A percentile compares a stretch with the other conserved stretches of the same genome.
Evolutionary conservation across 2,329 filamentous ascomycete species (phyloP).

Genomic region (Monosporascus sp.): DNA sequence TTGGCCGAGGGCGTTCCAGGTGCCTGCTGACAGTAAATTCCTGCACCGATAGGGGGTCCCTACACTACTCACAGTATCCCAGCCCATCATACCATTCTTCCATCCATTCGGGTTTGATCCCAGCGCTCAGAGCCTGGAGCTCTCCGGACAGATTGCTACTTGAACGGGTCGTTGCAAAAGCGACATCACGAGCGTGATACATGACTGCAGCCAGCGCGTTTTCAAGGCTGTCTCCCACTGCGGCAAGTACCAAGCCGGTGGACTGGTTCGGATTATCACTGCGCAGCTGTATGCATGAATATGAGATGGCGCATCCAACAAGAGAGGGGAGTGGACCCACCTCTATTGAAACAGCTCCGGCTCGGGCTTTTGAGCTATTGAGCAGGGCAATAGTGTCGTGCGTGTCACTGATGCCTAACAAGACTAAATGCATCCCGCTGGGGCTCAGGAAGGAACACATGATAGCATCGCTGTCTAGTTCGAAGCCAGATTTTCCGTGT

Average conservation of each 20-base stretch:
- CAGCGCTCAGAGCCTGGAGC: conserved; percentile 38
- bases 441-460: conserved; percentile 70
- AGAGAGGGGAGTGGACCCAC: conserved; percentile 36
- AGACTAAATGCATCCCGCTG: conserved; percentile 68
- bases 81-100: conserved; percentile 90
- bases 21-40: conserved; percentile 43
- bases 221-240: conserved; percentile 68
- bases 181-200: conserved; percentile 74
- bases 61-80: conserved; percentile 63
- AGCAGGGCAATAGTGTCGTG: conserved; percentile 67
- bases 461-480: conserved; percentile 71
- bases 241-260: conserved; percentile 60
- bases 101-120: conserved; percentile 61
- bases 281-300: conserved; percentile 36
- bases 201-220: conserved; percentile 73
- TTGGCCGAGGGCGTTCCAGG: conserved; percentile 91
- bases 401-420: conserved; percentile 73
- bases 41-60: not conserved
- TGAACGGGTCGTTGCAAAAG: conserved; percentile 40
- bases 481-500: conserved; percentile 65
- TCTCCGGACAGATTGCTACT: conserved; percentile 41
- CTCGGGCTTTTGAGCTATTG: conserved; percentile 56
- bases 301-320: conserved; percentile 1
- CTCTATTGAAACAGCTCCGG: conserved; percentile 54
- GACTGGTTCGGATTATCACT: conserved; percentile 61